These are phyloP conservation scores for Gracilaria domingensis DNA, from an alignment of 23 red algal genomes.

Conservation along the genomic window DNA sequence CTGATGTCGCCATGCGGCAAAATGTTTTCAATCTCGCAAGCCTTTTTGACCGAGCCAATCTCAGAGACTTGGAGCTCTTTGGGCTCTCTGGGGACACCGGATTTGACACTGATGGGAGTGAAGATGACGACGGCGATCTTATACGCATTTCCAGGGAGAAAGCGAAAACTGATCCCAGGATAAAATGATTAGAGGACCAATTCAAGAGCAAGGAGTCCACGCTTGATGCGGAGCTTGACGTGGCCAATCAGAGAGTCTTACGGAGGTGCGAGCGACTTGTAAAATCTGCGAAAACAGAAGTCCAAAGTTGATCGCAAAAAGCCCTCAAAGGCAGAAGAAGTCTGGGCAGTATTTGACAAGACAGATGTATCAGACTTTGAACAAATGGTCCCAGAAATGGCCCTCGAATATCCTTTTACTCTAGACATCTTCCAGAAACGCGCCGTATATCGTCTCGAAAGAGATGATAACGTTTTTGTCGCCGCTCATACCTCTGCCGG, in stretches of 20 bases:
- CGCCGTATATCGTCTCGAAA: conserved; percentile 89
- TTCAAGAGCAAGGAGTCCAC: conserved; percentile 12
- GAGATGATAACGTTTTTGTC: conserved; percentile 93
- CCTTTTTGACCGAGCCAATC: conserved; percentile 58
- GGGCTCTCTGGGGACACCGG: conserved; percentile 27
- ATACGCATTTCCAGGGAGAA: not conserved
- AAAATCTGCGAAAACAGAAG: conserved; percentile 26
- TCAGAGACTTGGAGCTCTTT: conserved; percentile 63
- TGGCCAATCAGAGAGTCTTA: conserved; percentile 36
- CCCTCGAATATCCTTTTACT: conserved; percentile 79
- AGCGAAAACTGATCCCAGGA: conserved; percentile 15
- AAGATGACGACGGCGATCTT: conserved; percentile 42
- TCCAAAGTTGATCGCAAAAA: not conserved
- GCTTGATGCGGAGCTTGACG: conserved; percentile 58
- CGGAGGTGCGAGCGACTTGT: conserved; percentile 4
- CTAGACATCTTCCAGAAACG: conserved; percentile 92
- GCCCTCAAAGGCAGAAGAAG: conserved; percentile 24
- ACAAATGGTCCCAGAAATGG: conserved; percentile 76
- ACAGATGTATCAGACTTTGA: conserved; percentile 79
- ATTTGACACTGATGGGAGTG: conserved; percentile 29
- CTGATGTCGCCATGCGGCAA: conserved; percentile 31
- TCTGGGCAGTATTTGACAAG: conserved; percentile 75
- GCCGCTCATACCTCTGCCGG: conserved; percentile 97
- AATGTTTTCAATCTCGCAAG: conserved; percentile 60
- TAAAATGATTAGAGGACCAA: conserved; percentile 9